These are phyloP conservation scores for Cladophialophora immunda DNA, from an alignment of 2,329 filamentous ascomycete genomes.

Conservation along the genomic window DNA sequence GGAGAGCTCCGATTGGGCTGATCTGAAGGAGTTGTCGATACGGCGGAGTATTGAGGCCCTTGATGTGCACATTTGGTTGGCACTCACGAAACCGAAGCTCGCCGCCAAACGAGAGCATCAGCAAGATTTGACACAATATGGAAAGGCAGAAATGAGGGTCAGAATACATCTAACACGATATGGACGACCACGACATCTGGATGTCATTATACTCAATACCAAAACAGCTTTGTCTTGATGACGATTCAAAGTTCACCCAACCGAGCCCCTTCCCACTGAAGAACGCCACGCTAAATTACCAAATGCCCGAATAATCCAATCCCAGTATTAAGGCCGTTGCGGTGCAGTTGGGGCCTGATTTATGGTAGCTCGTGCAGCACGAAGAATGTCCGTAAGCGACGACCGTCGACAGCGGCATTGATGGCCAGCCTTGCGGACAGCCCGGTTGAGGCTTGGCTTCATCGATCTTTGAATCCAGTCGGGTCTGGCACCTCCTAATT, in stretches of 20 bases:
- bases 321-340: neutral
- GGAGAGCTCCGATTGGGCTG: slow-evolving; percentile 9
- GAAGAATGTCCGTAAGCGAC: neutral
- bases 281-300: slow-evolving; percentile 31
- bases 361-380: neutral
- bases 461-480: neutral
- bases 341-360: neutral
- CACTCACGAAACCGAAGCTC: too few relatives aligned
- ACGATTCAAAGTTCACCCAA: slow-evolving; percentile 1
- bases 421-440: neutral
- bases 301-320: slow-evolving; percentile 6
- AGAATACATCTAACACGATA: neutral
- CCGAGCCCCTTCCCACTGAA: neutral
- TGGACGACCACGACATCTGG: neutral
- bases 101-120: neutral
- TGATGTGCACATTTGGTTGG: neutral
- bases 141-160: neutral
- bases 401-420: neutral
- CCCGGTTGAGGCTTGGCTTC: neutral
- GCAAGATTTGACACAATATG: neutral
- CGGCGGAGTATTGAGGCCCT: neutral
- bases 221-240: neutral
- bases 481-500: neutral
- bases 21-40: neutral
- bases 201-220: neutral